Evolutionary conservation across 2,329 filamentous ascomycete genomes (phyloP), one percentile per base, ranked within the genome.

Genomic region (Colletotrichum agaves): DNA sequence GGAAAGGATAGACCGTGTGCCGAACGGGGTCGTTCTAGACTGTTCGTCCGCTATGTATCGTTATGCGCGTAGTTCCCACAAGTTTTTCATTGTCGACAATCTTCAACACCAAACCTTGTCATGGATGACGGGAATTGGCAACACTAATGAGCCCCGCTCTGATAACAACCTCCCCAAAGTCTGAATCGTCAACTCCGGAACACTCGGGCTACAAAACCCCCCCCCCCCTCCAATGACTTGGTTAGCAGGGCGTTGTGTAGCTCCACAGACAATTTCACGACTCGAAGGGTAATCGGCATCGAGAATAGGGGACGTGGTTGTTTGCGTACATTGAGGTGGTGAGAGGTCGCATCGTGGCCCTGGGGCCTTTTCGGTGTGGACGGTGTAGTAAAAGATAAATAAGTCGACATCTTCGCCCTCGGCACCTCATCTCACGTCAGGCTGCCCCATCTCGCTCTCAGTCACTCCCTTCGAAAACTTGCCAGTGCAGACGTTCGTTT

Each of bases 111-210:
- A 53, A 67, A 63, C 63, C 37, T 41, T 47, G 21, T 41, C 63
- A 67, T 46, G 63, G 63, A 63, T 67, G n/a, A 8, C 19, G 60
- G 44, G 17, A 27, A 44, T 58, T 58, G 52, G 19, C 31, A 33
- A 11, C 3, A 12, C 6, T 33, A 17, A 58, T 53, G 27, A 67
- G 60, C 44, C 46, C 60, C 59, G n/a, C 58, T 23, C 39, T 19
- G 59, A 52, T 63, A 67, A 63, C 53, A 57, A 59, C 11, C 17
- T 23, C 37, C 39, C 50, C 52, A 17, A 66, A 63, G 52, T 62
- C 39, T 63, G 52, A 61, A 50, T 63, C 44, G 17, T 15, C 60
- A 33, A 58, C 52, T 56, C 50, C 63, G 63, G 50, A 41, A 37
- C 43, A 56, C 58, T 50, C 58, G 58, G 58, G 11, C 63, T 33